These are phyloP conservation scores for Porphyrellus cyaneotinctus DNA, from an alignment of 768 basidiomycete genomes.

Conservation along the genomic window DNA sequence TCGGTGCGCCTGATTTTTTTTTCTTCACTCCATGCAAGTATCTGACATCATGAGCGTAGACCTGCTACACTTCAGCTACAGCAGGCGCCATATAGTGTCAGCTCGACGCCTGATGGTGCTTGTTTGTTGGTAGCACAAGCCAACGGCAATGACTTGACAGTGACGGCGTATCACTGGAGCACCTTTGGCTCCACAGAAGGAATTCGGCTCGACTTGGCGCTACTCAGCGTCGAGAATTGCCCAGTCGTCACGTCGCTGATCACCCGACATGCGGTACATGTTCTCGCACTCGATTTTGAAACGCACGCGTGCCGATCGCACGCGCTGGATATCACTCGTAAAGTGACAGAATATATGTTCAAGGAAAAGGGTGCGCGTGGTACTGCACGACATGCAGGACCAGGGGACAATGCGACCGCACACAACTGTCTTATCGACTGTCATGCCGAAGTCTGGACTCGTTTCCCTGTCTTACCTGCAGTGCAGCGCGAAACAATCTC, in stretches of 20 bases:
- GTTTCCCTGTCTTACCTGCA: constrained; percentile 55
- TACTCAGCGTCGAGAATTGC: constrained; percentile 17
- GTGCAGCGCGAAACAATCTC: constrained; percentile 44
- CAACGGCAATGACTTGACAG: constrained; percentile 3
- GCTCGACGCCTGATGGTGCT: constrained; percentile 52
- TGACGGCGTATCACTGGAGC: constrained; percentile 50
- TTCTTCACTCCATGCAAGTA: neutral
- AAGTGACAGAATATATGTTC: constrained; percentile 54
- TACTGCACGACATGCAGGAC: constrained; percentile 5
- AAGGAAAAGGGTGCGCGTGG: constrained; percentile 36
- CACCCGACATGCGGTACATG: constrained; percentile 39
- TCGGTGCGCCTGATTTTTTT: neutral
- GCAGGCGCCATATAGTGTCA: constrained; percentile 26
- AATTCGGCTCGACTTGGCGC: constrained; percentile 34
- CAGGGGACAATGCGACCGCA: constrained; percentile 15
- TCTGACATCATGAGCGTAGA: constrained; percentile 26
- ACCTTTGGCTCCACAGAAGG: constrained; percentile 53
- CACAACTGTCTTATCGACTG: constrained; percentile 55
- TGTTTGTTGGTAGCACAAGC: constrained; percentile 41
- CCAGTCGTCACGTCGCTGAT: constrained; percentile 44
- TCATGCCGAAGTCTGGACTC: constrained; percentile 54
- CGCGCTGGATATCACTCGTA: constrained; percentile 50
- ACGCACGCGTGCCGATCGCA: constrained; percentile 37
- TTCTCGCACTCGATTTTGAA: constrained; percentile 38
- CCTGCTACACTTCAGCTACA: constrained; percentile 43